Conservation (phyloP, 345 rosid genomes). For the Abelmoschus esculentus region DNA sequence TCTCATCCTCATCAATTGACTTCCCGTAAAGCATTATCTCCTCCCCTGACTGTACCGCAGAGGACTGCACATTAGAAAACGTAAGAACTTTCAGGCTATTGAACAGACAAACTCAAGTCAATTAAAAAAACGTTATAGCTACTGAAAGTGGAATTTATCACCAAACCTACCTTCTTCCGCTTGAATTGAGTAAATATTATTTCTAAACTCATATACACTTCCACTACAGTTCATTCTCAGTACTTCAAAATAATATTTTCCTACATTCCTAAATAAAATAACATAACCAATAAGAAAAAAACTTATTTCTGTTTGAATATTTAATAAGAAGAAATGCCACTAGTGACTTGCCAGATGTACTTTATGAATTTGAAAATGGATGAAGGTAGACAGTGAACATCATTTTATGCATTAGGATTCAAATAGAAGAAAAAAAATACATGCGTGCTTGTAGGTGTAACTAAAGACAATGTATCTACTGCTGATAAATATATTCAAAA, state of each 20-base stretch:
- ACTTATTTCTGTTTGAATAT: background rate
- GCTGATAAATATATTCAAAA: background rate
- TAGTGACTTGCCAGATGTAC: background rate
- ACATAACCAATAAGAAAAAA: background rate
- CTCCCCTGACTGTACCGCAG: slow-evolving; percentile 74
- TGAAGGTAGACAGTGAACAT: background rate
- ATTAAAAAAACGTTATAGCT: background rate
- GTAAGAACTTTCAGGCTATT: background rate
- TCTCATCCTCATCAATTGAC: slow-evolving; percentile 51
- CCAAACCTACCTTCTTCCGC: background rate
- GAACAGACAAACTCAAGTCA: background rate
- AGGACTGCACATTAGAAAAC: slow-evolving; percentile 34
- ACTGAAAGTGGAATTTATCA: background rate
- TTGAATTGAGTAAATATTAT: background rate
- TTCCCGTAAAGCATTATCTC: slow-evolving; percentile 73
- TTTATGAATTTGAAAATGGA: background rate
- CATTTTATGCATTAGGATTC: background rate
- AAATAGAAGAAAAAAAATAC: background rate
- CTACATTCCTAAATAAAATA: background rate
- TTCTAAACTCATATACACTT: background rate
- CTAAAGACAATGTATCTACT: background rate
- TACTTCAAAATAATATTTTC: background rate
- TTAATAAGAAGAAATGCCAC: background rate
- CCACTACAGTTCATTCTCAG: background rate
- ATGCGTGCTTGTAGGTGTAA: background rate